Evolutionary conservation across 768 basidiomycete species (phyloP).

Genomic region (Lentinula boryana): DNA sequence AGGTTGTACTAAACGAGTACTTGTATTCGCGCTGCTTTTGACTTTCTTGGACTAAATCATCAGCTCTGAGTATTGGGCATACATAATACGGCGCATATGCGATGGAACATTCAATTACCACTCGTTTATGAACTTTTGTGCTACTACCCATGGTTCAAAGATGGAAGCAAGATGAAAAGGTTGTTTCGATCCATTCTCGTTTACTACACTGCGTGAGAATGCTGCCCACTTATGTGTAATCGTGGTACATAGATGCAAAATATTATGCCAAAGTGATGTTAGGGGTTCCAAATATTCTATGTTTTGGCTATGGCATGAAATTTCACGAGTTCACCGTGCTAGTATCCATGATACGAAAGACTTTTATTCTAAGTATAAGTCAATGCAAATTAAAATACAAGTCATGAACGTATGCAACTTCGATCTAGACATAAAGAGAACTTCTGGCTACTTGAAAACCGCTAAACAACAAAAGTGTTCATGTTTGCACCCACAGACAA

Average conservation of each 20-base stretch:
- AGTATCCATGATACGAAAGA: not conserved
- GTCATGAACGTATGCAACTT: not conserved
- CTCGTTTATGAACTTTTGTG: constrained; percentile 59
- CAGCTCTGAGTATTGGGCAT: too few species aligned
- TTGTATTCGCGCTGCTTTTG: constrained; percentile 21
- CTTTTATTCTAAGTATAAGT: not conserved
- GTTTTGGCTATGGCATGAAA: too few species aligned
- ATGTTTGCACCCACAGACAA: not conserved
- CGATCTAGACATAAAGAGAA: not conserved
- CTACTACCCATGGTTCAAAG: constrained; percentile 49
- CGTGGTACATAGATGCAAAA: too few species aligned
- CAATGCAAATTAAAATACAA: constrained; percentile 5
- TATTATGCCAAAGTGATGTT: too few species aligned
- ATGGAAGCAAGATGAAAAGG: not conserved
- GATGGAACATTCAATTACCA: constrained; percentile 28
- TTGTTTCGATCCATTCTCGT: too few species aligned
- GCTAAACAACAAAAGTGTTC: not conserved
- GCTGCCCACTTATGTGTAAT: too few species aligned
- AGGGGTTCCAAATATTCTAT: too few species aligned
- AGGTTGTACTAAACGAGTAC: constrained; percentile 11
- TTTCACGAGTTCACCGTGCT: not conserved
- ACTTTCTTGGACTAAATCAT: constrained; percentile 28
- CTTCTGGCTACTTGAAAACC: not conserved
- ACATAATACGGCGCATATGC: not conserved
- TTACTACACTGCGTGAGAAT: too few species aligned